Evolutionary conservation across 2,329 filamentous ascomycete genomes (phyloP).

Genomic region (Colletotrichum siamense): DNA sequence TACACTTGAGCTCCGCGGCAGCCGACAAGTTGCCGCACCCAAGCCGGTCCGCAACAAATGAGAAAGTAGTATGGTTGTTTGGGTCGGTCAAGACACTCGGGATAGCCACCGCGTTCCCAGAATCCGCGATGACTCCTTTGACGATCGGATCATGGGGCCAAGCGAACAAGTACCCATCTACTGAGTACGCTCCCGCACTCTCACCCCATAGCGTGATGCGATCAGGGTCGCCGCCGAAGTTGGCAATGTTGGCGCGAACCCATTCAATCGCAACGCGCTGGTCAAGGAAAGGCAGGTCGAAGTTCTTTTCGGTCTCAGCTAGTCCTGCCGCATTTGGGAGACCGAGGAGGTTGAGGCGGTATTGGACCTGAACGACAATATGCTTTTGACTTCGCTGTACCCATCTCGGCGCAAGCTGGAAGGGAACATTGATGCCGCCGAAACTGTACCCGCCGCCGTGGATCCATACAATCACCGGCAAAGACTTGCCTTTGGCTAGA

Average conservation of each 20-base stretch:
- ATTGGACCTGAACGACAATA: neutral
- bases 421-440: conserved; percentile 44
- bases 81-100: neutral
- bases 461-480: conserved; percentile 43
- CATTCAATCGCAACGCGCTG: conserved; percentile 56
- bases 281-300: conserved; percentile 40
- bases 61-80: neutral
- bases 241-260: conserved; percentile 49
- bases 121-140: neutral
- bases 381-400: neutral
- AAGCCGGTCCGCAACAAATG: neutral
- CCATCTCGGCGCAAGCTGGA: neutral
- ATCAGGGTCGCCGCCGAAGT: conserved; percentile 49
- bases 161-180: neutral
- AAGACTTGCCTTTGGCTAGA: neutral
- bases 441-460: conserved; percentile 56
- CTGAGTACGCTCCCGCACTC: conserved; percentile 46
- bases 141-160: neutral
- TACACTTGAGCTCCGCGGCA: neutral
- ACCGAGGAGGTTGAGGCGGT: neutral
- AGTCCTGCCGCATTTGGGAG: neutral
- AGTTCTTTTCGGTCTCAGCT: neutral
- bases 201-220: conserved; percentile 47
- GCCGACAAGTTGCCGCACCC: neutral
- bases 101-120: neutral